Evolutionary conservation across 1,284 basidiomycete genomes (phyloP).

Genomic region (Tilletiaria anomala): DNA sequence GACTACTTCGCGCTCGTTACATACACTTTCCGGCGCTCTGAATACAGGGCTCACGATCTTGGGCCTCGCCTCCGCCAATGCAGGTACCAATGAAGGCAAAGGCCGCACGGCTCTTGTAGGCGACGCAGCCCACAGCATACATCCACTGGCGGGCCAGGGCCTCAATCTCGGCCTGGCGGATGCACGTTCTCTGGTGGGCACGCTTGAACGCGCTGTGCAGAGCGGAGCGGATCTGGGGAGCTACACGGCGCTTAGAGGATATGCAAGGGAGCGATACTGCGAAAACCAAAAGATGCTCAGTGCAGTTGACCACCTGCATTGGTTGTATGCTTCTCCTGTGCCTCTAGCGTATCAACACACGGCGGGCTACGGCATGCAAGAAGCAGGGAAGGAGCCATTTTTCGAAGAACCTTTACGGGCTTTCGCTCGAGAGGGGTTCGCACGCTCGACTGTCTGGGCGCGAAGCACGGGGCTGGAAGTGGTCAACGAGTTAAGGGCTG

Average conservation of each 20-base stretch:
- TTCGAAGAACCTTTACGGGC: constrained; percentile 10
- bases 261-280: constrained; percentile 27
- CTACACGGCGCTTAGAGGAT: constrained; percentile 18
- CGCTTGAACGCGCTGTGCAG: constrained; percentile 10
- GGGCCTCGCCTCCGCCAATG: constrained; percentile 15
- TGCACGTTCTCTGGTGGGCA: constrained; percentile 38
- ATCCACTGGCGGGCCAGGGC: constrained; percentile 95
- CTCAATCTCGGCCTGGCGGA: constrained; percentile 84
- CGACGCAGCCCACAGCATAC: constrained; percentile 87
- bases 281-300: constrained; percentile 34
- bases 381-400: constrained; percentile 9
- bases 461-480: constrained; percentile 34
- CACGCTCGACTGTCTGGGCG: constrained; percentile 23
- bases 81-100: constrained; percentile 36
- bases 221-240: constrained; percentile 29
- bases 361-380: constrained; percentile 2
- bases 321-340: constrained; percentile 16
- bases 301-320: constrained; percentile 34
- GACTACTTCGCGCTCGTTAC: neutral
- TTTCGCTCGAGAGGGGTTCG: constrained; percentile 11
- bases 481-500: constrained; percentile 30
- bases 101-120: constrained; percentile 75
- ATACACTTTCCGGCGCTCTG: constrained; percentile 11
- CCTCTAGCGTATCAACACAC: constrained; percentile 5
- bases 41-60: constrained; percentile 14